Percentiles rank a stretch among this genome's conserved stretches.
These are phyloP conservation scores for Linum tenue DNA, from an alignment of 345 rosid genomes.

Conservation along the genomic window DNA sequence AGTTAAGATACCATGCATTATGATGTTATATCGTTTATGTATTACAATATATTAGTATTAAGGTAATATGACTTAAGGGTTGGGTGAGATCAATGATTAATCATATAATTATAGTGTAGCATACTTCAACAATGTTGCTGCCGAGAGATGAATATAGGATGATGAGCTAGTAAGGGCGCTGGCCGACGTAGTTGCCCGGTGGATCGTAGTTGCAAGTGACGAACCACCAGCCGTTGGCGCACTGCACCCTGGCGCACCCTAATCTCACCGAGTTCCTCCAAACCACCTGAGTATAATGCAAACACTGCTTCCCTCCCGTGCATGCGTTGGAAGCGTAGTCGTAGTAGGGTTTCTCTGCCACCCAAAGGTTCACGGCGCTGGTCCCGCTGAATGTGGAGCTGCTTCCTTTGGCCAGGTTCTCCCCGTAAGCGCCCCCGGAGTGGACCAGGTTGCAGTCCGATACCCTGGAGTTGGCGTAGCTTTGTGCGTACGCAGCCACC, in stretches of 20 bases:
- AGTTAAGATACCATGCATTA: too few species aligned
- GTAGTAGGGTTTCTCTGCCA: conserved; percentile 16
- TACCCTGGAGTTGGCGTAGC: conserved; percentile 7
- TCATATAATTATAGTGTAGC: too few species aligned
- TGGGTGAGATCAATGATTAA: too few species aligned
- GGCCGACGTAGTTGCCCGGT: conserved; percentile 5
- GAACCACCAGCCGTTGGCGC: conserved; percentile 12
- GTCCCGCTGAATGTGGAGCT: neutral
- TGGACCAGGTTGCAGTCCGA: conserved; percentile 16
- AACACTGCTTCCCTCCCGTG: conserved; percentile 8
- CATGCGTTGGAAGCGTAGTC: conserved; percentile 15
- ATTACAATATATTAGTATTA: too few species aligned
- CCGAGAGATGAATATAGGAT: too few species aligned
- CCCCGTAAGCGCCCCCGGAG: conserved; percentile 24
- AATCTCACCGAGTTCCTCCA: conserved; percentile 13
- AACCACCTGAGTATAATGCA: conserved; percentile 31
- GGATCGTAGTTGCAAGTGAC: conserved; percentile 30
- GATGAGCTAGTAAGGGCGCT: conserved; percentile 11
- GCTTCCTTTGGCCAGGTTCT: conserved; percentile 23
- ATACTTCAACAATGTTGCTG: too few species aligned
- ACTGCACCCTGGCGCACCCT: conserved; percentile 21
- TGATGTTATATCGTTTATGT: too few species aligned
- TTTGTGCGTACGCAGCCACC: conserved; percentile 13
- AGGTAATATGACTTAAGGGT: too few species aligned
- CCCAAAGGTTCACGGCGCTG: conserved; percentile 23